These are phyloP conservation scores for Boletus reticulatus DNA, from an alignment of 768 basidiomycete genomes.

Conservation along the genomic window DNA sequence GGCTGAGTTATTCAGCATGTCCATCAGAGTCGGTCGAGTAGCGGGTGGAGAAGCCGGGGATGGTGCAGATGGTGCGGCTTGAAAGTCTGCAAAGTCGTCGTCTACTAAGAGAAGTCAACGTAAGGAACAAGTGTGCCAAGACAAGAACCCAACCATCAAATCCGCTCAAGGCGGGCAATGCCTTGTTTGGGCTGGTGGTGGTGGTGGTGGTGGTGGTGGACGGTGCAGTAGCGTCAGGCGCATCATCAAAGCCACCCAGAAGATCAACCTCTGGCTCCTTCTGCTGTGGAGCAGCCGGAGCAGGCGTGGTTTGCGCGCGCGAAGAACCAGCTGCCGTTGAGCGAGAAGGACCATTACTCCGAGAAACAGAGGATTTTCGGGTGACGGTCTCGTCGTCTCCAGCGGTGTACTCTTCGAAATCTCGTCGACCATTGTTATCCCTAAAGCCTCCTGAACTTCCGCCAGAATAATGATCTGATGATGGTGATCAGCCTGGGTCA, in stretches of 20 bases:
- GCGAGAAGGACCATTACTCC: constrained; percentile 28
- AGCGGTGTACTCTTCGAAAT: constrained; percentile 94
- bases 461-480: constrained; percentile 36
- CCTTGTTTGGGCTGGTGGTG: constrained; percentile 27
- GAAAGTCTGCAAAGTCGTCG: constrained; percentile 87
- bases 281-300: constrained; percentile 33
- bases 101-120: constrained; percentile 38
- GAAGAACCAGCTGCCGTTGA: constrained; percentile 38
- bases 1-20: constrained; percentile 41
- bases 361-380: constrained; percentile 38
- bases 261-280: constrained; percentile 65
- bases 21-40: constrained; percentile 43
- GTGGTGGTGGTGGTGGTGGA: constrained; percentile 6
- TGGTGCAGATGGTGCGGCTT: constrained; percentile 57
- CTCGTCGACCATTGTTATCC: constrained; percentile 52
- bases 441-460: constrained; percentile 58
- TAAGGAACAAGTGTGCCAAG: background rate
- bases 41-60: constrained; percentile 35
- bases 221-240: constrained; percentile 32
- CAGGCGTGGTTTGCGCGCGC: constrained; percentile 28
- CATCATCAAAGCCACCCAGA: constrained; percentile 74
- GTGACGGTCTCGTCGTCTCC: constrained; percentile 78
- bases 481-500: constrained; percentile 4
- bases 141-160: constrained; percentile 26
- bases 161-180: constrained; percentile 27